Conservation (phyloP, 2,329 filamentous ascomycete genomes). For the Zymoseptoria tritici region DNA sequence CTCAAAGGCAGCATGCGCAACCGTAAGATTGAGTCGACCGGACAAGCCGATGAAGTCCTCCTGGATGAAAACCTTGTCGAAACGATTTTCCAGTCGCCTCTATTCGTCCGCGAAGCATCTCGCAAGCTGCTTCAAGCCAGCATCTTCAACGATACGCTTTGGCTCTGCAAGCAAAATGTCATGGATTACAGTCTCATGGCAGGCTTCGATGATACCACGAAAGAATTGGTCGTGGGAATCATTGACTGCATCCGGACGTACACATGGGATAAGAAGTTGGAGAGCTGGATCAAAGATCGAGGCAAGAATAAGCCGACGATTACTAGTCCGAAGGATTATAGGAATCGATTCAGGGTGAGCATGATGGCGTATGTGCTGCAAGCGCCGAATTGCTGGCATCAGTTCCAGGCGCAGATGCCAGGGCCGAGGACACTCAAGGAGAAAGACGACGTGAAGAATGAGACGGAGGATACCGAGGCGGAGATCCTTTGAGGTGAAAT, state of each 20-base stretch:
- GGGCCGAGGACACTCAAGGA: conserved; percentile 27
- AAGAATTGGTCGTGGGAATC: conserved; percentile 92
- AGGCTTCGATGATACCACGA: conserved; percentile 81
- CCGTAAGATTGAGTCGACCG: conserved; percentile 91
- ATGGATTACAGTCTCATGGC: conserved; percentile 99
- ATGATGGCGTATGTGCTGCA: conserved; percentile 86
- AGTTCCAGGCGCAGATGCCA: conserved; percentile 44
- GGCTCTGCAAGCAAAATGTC: conserved; percentile 87
- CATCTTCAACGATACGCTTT: conserved; percentile 96
- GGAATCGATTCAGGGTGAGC: conserved; percentile 87
- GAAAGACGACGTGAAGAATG: conserved; percentile 8
- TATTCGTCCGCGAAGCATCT: conserved; percentile 91
- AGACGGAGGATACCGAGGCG: conserved; percentile 9
- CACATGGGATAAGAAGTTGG: conserved; percentile 99
- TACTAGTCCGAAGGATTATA: conserved; percentile 95
- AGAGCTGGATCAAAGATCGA: conserved; percentile 98
- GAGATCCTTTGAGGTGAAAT: not conserved
- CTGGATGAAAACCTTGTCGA: conserved; percentile 99
- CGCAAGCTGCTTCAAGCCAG: conserved; percentile 87
- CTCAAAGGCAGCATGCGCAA: conserved; percentile 98
- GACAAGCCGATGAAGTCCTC: conserved; percentile 91
- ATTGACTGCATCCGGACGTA: conserved; percentile 98
- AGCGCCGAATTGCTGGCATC: conserved; percentile 68
- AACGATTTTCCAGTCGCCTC: conserved; percentile 93
- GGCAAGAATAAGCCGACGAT: conserved; percentile 86